Base-by-base conservation (phyloP, 768 basidiomycete genomes). In the Pleurotus sapidus region DNA sequence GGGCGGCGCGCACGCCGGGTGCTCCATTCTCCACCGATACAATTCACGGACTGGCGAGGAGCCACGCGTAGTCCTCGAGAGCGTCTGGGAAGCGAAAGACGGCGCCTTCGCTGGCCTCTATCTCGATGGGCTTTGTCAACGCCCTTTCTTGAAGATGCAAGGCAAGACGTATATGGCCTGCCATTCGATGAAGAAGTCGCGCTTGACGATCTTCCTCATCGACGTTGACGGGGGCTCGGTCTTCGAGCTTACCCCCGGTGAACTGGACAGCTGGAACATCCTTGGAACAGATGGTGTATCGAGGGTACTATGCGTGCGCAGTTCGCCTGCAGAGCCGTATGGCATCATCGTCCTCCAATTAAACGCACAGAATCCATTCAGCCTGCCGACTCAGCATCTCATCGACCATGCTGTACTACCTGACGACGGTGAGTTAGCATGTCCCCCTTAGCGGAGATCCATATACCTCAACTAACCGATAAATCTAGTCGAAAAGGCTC, bases 71-170 rank as follows among this genome's bases (percentile, higher is more conserved):
- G 65, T 1, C 65, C 74, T 84, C 1, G 76, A 76, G 7, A 62
- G 70, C 1, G 74, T 83, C 2, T 67, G 72, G 46, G 75, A 78
- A 24, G 73, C 78, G 0, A 61, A 63, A 2, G 37, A 18, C 8
- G 64, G 65, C 37, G 75, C 70, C 0, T 90, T 89, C 67, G 88
- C 88, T 0, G 88, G 89, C 0, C 68, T 91, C 1, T 90, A 84
- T 60, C 74, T 81, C 4, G 73, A 71, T 58, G 78, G 77, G 59
- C 69, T 89, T 15, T 67, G 77, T 0, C 40, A 70, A 0, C 67
- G 64, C 1, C 77, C 83, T 0, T 80, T 80, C 61, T 58, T 83
- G 15, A 49, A 57, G 4, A 49, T 66, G 6, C 38, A 50, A 12
- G 54, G 43, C 3, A 64, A 58, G 8, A 55, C 69, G 1, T 65